Evolutionary conservation across 2,329 filamentous ascomycete species (phyloP).

Genomic region (Pseudogymnoascus sp.): DNA sequence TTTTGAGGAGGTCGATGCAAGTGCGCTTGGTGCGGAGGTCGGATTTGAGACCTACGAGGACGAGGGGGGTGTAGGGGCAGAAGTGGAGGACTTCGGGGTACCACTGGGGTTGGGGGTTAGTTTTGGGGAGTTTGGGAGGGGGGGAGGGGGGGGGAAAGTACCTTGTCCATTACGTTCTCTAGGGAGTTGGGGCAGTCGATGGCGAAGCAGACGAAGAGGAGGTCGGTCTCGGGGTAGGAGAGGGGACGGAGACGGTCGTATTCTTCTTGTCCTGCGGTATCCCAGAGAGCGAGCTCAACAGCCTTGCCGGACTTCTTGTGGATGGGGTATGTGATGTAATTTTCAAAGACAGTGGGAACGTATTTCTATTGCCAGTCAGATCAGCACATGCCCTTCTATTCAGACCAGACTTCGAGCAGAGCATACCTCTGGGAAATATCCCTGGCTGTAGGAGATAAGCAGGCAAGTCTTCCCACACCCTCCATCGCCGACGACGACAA

Average conservation of each 20-base stretch:
- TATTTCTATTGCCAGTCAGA: conserved; percentile 66
- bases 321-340: conserved; percentile 96
- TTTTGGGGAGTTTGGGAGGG: conserved; percentile 15
- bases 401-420: conserved; percentile 4
- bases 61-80: conserved; percentile 91
- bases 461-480: conserved; percentile 98
- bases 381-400: neutral
- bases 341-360: conserved; percentile 97
- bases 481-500: conserved; percentile 95
- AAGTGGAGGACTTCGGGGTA: conserved; percentile 98
- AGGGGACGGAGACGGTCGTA: conserved; percentile 93
- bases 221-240: conserved; percentile 94
- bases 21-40: conserved; percentile 92
- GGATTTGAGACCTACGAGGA: conserved; percentile 93
- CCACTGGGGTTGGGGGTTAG: conserved; percentile 56
- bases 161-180: conserved; percentile 98
- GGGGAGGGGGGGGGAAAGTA: conserved; percentile 31
- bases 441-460: conserved; percentile 96
- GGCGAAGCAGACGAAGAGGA: conserved; percentile 97
- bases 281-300: conserved; percentile 94
- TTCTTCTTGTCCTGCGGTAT: conserved; percentile 96
- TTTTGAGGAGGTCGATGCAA: conserved; percentile 97
- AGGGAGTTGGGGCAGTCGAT: conserved; percentile 98
- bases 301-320: conserved; percentile 85
- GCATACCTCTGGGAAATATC: conserved; percentile 93